Evolutionary conservation across 306 rosid genomes (phyloP), one percentile per base, ranked within the genome.

Genomic region (Medicago ruthenica): DNA sequence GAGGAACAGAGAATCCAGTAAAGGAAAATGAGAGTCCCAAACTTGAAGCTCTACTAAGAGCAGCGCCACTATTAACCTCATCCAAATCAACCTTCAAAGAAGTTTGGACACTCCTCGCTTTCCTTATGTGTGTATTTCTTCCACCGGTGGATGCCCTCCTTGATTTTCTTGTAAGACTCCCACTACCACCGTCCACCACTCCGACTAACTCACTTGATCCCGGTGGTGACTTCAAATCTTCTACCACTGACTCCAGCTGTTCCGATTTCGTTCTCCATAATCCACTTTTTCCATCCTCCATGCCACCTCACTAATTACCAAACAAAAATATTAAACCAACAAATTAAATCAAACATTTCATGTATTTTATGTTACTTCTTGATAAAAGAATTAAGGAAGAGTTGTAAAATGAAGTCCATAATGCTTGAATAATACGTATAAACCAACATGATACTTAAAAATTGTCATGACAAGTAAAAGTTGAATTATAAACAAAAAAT

Each of bases 41-140:
- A 87, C 98, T 95, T 4, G 98, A 92, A 42, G 98, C 99, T 75
- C 99, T 80, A 80, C 99, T 95, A 5, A 95, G 88, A n/a, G 96
- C 97, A 6, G 92, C 98, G 11, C 99, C 97, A 18, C 87, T 90
- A 44, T 82, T 82, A 7, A 90, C 83, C 44, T 94, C 98, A 18
- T 92, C 98, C 60, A 89, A 45, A 0, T 92, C 97, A 4, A 90
- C 47, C 91, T 89, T 94, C 81, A 94, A 50, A 1, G 44, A 15
- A 1, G 57, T 67, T 77, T 94, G 98, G 5, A 90, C 98, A 42
- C 98, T 95, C 82, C 96, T 83, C 0, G 92, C 82, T 86, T 92
- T 95, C 87, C 98, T 86, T 13, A 95, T 95, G 86, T 88, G 93
- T 0, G 92, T 54, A 89, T 86, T 88, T 63, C 42, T 92, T 2